phyloP scores from a whole-genome alignment of 2,329 filamentous ascomycete genomes.

The Beauveria sp. region DNA sequence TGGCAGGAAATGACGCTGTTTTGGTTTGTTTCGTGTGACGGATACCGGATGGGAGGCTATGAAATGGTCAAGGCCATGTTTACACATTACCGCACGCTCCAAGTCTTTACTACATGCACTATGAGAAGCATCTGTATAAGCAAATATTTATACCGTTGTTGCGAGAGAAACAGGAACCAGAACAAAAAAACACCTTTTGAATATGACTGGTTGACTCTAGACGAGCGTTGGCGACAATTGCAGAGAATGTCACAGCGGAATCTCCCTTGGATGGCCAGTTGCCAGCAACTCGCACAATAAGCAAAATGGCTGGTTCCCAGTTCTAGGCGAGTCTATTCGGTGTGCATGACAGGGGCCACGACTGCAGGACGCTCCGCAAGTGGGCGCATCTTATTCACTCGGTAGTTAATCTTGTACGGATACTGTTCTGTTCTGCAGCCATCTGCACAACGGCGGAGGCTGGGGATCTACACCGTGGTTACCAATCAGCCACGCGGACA shows the following conservation, averaged over 20 bases:
- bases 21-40: conserved; percentile 1
- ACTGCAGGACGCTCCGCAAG: background rate
- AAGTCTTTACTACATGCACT: conserved; percentile 3
- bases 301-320: background rate
- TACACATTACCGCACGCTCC: background rate
- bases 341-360: background rate
- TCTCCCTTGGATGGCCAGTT: background rate
- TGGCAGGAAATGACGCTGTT: background rate
- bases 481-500: conserved; percentile 2
- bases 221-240: background rate
- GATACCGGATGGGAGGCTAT: background rate
- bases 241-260: background rate
- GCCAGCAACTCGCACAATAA: no score
- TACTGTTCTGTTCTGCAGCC: background rate
- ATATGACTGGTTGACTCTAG: background rate
- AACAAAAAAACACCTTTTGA: conserved; percentile 1
- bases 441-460: conserved; percentile 4
- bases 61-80: background rate
- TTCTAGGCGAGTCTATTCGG: conserved; percentile 1
- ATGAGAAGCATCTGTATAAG: conserved; percentile 11
- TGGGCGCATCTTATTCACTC: background rate
- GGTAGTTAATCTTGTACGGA: background rate
- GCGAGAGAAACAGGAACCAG: background rate
- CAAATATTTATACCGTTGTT: conserved; percentile 7
- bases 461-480: background rate